phyloP scores from a whole-genome alignment of 169 alveolate genomes.

The Plasmodium inui region DNA sequence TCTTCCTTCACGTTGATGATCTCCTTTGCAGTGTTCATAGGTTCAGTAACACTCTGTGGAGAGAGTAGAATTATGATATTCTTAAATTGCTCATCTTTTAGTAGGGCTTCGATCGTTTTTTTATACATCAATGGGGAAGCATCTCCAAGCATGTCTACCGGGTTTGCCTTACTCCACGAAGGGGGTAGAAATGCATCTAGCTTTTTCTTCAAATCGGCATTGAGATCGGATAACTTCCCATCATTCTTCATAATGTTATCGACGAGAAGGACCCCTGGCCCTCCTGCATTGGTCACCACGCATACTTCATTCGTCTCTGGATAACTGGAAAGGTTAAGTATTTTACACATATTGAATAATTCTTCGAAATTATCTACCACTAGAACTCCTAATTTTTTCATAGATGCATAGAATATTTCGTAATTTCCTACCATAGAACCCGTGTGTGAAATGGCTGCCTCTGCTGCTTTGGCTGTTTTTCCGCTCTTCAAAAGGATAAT shows the following conservation, averaged over 20 bases:
- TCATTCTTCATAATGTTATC: constrained; percentile 82
- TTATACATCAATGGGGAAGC: constrained; percentile 85
- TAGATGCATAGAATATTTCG: constrained; percentile 84
- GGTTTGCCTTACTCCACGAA: constrained; percentile 86
- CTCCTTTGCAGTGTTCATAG: constrained; percentile 59
- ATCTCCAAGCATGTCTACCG: constrained; percentile 89
- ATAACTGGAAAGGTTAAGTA: constrained; percentile 75
- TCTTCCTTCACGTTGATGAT: constrained; percentile 32
- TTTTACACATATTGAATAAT: constrained; percentile 80
- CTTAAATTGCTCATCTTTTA: constrained; percentile 80
- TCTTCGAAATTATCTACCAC: constrained; percentile 84
- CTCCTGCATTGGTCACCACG: constrained; percentile 89
- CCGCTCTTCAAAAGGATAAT: constrained; percentile 87
- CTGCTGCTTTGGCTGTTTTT: constrained; percentile 83
- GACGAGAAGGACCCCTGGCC: constrained; percentile 86
- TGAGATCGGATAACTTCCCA: constrained; percentile 77
- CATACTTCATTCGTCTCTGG: constrained; percentile 82
- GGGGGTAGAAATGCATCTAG: constrained; percentile 81
- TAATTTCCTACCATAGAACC: constrained; percentile 87
- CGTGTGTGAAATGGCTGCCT: constrained; percentile 88
- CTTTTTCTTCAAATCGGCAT: constrained; percentile 58
- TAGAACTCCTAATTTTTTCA: constrained; percentile 83
- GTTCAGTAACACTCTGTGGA: constrained; percentile 83
- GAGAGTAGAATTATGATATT: constrained; percentile 81
- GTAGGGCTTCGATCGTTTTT: constrained; percentile 78